These are phyloP conservation scores for Tulasnella sp. DNA, from an alignment of 768 basidiomycete genomes.

Conservation along the genomic window DNA sequence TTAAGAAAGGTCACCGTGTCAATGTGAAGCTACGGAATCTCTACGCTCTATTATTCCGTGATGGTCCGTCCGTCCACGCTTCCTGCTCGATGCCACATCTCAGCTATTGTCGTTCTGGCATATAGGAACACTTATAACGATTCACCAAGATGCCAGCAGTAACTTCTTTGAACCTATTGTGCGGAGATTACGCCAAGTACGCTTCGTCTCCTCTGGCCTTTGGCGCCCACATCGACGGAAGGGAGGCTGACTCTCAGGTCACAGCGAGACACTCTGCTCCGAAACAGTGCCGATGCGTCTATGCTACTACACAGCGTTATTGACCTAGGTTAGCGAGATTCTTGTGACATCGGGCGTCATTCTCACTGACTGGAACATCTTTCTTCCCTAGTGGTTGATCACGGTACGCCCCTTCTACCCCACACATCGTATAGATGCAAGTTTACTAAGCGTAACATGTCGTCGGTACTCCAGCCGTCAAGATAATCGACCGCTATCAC, in stretches of 20 bases:
- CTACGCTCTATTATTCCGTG: conserved; percentile 53
- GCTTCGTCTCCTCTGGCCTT: no score
- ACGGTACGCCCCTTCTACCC: neutral
- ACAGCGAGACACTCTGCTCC: neutral
- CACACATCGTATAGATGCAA: neutral
- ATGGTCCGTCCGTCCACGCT: conserved; percentile 32
- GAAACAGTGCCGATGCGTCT: neutral
- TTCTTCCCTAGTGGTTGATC: neutral
- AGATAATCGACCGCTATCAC: conserved; percentile 32
- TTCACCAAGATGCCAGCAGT: conserved; percentile 35
- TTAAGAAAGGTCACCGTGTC: conserved; percentile 45
- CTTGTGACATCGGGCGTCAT: neutral
- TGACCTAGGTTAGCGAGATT: neutral
- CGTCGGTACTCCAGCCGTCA: neutral
- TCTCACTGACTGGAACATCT: neutral
- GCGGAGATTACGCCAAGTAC: conserved; percentile 43
- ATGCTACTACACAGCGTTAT: neutral
- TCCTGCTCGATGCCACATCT: neutral
- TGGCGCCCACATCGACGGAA: no score
- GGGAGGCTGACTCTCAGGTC: neutral
- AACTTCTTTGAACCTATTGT: conserved; percentile 44
- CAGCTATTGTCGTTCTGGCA: neutral
- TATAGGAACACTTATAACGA: conserved; percentile 52
- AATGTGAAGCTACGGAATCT: conserved; percentile 48
- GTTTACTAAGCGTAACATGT: neutral